Evolutionary conservation across 2,329 filamentous ascomycete species (phyloP).

Genomic region (Cordyceps tenuipes): DNA sequence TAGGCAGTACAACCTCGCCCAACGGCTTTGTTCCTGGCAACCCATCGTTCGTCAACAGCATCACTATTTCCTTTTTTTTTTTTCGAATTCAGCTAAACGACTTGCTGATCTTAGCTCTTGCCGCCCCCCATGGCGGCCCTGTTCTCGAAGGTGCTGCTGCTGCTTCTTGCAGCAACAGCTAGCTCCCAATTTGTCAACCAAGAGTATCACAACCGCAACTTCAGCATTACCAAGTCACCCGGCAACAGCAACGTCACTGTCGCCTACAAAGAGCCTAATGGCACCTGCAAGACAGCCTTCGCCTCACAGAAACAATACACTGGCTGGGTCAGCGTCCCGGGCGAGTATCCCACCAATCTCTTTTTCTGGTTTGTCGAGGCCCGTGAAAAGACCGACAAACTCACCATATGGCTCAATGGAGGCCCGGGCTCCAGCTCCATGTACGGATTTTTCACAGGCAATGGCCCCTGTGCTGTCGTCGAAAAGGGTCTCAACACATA

Average conservation of each 20-base stretch:
- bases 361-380: conserved; percentile 45
- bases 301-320: conserved; percentile 59
- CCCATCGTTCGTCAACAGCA: not conserved
- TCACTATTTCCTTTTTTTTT: not conserved
- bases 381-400: conserved; percentile 31
- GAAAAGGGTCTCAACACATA: conserved; percentile 39
- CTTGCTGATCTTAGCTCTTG: not conserved
- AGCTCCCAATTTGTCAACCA: conserved; percentile 27
- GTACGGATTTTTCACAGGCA: conserved; percentile 54
- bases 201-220: conserved; percentile 26
- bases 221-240: conserved; percentile 53
- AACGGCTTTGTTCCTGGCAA: not conserved
- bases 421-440: conserved; percentile 58
- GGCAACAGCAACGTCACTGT: conserved; percentile 57
- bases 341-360: conserved; percentile 40
- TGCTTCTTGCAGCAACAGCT: conserved; percentile 16
- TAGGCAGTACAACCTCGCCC: not conserved
- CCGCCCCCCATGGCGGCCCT: not conserved
- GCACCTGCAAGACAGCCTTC: conserved; percentile 58
- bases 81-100: not conserved
- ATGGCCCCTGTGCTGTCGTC: conserved; percentile 46
- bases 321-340: conserved; percentile 59
- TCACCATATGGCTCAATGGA: conserved; percentile 59
- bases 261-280: conserved; percentile 54
- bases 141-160: not conserved